Evolutionary conservation across 2,329 filamentous ascomycete genomes (phyloP).

Genomic region (Phyllosticta capitalensis): DNA sequence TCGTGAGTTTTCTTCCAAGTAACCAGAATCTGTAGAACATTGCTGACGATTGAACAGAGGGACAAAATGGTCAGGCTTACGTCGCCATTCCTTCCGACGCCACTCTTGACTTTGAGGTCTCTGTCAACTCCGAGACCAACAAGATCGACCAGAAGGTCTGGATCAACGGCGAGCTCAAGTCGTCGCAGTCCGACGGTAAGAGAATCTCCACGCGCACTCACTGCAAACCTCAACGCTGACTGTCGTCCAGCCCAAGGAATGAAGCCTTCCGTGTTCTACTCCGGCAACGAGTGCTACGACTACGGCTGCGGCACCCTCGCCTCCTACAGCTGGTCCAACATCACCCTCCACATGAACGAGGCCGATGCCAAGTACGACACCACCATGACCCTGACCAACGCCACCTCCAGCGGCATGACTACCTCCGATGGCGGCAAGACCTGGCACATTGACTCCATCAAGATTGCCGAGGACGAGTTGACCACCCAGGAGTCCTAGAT

Average conservation of each 20-base stretch:
- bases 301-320: slow-evolving; percentile 9
- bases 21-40: not conserved
- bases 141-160: slow-evolving; percentile 8
- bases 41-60: not conserved
- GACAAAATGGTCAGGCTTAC: not conserved
- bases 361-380: slow-evolving; percentile 9
- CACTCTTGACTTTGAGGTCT: slow-evolving; percentile 1
- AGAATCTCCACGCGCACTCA: not conserved
- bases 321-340: slow-evolving; percentile 12
- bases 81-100: not conserved
- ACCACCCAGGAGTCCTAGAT: not conserved
- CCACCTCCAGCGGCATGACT: slow-evolving; percentile 2
- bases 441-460: slow-evolving; percentile 12
- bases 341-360: slow-evolving; percentile 9
- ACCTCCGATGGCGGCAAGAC: slow-evolving; percentile 13
- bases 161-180: slow-evolving; percentile 5
- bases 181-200: slow-evolving; percentile 1
- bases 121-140: not conserved
- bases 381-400: slow-evolving; percentile 4
- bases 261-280: slow-evolving; percentile 17
- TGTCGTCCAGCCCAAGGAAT: slow-evolving; percentile 1
- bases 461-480: slow-evolving; percentile 11
- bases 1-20: not conserved
- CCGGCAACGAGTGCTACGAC: slow-evolving; percentile 8
- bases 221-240: not conserved